These are phyloP conservation scores for Rhytidhysteron rufulum DNA, from an alignment of 2,329 filamentous ascomycete species.

Conservation along the genomic window DNA sequence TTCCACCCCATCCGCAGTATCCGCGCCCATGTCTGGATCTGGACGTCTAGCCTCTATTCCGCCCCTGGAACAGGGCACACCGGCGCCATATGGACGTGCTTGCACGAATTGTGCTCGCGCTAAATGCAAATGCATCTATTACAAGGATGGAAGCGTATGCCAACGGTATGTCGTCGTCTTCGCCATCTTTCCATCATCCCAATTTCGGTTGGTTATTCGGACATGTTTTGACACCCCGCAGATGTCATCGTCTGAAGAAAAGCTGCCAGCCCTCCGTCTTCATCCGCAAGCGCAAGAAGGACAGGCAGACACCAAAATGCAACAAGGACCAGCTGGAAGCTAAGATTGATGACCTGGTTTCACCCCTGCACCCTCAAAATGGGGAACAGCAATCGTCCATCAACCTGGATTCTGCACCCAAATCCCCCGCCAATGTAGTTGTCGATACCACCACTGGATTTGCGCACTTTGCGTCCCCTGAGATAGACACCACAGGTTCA, in stretches of 20 bases:
- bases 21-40: too few relatives aligned
- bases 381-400: neutral
- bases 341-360: neutral
- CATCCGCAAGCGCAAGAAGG: slow-evolving; percentile 36
- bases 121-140: slow-evolving; percentile 49
- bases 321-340: slow-evolving; percentile 10
- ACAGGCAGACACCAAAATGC: slow-evolving; percentile 32
- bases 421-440: neutral
- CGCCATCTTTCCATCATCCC: neutral
- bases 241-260: slow-evolving; percentile 47
- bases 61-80: slow-evolving; percentile 2
- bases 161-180: neutral
- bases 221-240: slow-evolving; percentile 33
- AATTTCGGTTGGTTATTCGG: slow-evolving; percentile 1
- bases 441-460: neutral
- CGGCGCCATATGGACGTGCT: slow-evolving; percentile 38
- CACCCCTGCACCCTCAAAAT: neutral
- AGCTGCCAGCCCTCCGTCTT: slow-evolving; percentile 45
- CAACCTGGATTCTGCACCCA: neutral
- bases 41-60: too few relatives aligned
- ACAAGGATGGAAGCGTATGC: slow-evolving; percentile 14
- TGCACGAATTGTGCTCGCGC: slow-evolving; percentile 47
- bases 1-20: too few relatives aligned
- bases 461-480: neutral
- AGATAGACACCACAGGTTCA: neutral